Base-by-base conservation (phyloP, 176 grass and related monocot genomes). In the Zoysia japonica region DNA sequence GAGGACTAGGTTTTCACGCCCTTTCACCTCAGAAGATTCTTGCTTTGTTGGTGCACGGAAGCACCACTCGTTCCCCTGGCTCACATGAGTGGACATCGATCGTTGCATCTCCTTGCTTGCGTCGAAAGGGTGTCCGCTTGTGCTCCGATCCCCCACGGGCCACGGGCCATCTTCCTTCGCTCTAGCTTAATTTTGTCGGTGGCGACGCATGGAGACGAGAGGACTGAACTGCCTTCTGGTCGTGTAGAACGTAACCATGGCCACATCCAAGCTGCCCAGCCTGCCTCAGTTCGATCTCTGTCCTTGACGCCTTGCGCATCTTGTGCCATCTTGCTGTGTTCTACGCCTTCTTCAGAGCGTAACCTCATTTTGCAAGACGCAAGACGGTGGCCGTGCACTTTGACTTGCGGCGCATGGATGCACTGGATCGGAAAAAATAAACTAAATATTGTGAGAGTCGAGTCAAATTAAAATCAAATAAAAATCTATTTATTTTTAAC, bases 61-160 rank as follows among this genome's bases (percentile, higher is more conserved):
- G 76, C 77, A 79, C 7, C 77, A 35, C 9, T 45, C 70, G 49
- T 52, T 72, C 70, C 12, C 12, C 5, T n/a, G 56, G 16, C n/a
- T 51, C 63, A 13, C 54, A 36, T 78, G 47, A 19, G 51, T 15
- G 48, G 19, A 0, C 72, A 36, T 84, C 53, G 85, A 80, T 88
- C 82, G 67, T 62, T 85, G 83, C 78, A 61, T 61, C 46, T 12
- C 64, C 61, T 82, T 82, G 77, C 69, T 85, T 85, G 78, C 51
- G 78, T 78, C 56, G 84, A 39, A 76, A 81, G 78, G 43, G 65
- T 53, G 37, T 45, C 70, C 38, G 53, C 37, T 48, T 62, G n/a
- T 75, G 43, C 77, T 80, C 67, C 11, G 28, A 28, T 39, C 14
- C 52, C 4, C 63, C 4, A 28, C 28, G 28, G 28, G 28, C 36